Conservation (phyloP, 768 basidiomycete species). For the Pleurotus citrinopileatus region DNA sequence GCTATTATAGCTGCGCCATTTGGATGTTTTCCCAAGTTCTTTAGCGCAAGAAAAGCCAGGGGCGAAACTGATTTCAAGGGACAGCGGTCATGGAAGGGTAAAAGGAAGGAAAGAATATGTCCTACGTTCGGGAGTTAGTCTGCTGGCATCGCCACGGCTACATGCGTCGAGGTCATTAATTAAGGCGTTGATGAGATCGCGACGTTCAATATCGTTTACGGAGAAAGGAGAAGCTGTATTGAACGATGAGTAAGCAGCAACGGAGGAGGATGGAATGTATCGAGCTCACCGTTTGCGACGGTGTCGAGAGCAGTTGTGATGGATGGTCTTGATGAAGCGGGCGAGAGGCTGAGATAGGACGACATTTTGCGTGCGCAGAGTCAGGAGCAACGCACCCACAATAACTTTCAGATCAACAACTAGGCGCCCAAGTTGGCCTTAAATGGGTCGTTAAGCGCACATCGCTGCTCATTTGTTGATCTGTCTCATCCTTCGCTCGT, state of each 20-base stretch:
- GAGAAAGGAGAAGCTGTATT: constrained; percentile 4
- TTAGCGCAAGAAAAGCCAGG: constrained; percentile 66
- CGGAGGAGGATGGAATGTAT: background rate
- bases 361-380: background rate
- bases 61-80: constrained; percentile 50
- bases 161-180: constrained; percentile 7
- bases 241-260: background rate
- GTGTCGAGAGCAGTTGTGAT: constrained; percentile 5
- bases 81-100: constrained; percentile 7
- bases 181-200: constrained; percentile 8
- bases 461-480: no score
- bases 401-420: background rate
- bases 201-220: constrained; percentile 1
- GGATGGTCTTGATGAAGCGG: constrained; percentile 3
- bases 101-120: background rate
- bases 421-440: background rate
- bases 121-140: constrained; percentile 1
- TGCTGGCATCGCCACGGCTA: constrained; percentile 2
- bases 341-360: constrained; percentile 4
- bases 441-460: no score
- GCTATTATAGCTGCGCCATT: constrained; percentile 64
- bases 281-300: constrained; percentile 1
- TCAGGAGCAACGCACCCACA: no score
- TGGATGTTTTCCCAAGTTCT: constrained; percentile 70
- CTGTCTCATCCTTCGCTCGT: no score